Evolutionary conservation across 208 protist genomes (phyloP).

Genomic region (Leishmania braziliensis): DNA sequence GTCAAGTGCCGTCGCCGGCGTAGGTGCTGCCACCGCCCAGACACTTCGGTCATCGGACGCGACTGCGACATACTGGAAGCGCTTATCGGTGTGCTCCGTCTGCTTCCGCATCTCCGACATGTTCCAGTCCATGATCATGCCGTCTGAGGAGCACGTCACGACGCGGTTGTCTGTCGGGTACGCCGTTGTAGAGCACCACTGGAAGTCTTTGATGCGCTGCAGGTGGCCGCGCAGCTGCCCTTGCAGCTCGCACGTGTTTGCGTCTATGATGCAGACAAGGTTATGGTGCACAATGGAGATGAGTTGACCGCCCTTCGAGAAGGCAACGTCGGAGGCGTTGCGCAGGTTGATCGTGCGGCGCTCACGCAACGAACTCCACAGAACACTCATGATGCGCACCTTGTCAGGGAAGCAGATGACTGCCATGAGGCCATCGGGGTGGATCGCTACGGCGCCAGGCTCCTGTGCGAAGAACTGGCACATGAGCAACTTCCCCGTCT

Average conservation of each 20-base stretch:
- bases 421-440: slow-evolving; percentile 94
- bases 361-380: slow-evolving; percentile 92
- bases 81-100: slow-evolving; percentile 91
- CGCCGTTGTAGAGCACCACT: slow-evolving; percentile 81
- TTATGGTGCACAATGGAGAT: slow-evolving; percentile 94
- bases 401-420: slow-evolving; percentile 95
- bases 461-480: slow-evolving; percentile 86
- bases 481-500: slow-evolving; percentile 87
- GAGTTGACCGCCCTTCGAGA: slow-evolving; percentile 93
- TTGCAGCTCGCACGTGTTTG: slow-evolving; percentile 91
- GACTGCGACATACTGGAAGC: slow-evolving; percentile 89
- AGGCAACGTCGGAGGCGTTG: slow-evolving; percentile 87
- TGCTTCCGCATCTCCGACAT: slow-evolving; percentile 85
- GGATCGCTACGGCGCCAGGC: slow-evolving; percentile 91
- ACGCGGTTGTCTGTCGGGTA: slow-evolving; percentile 93
- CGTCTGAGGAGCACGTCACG: slow-evolving; percentile 92
- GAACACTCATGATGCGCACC: slow-evolving; percentile 94
- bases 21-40: slow-evolving; percentile 89
- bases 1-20: slow-evolving; percentile 61
- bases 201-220: slow-evolving; percentile 85
- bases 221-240: slow-evolving; percentile 94
- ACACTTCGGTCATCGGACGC: slow-evolving; percentile 84
- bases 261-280: slow-evolving; percentile 93
- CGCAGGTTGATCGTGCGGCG: slow-evolving; percentile 90
- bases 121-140: slow-evolving; percentile 95